Evolutionary conservation across 495 filamentous ascomycete genomes (phyloP).

Genomic region (Oleoguttula mirabilis): DNA sequence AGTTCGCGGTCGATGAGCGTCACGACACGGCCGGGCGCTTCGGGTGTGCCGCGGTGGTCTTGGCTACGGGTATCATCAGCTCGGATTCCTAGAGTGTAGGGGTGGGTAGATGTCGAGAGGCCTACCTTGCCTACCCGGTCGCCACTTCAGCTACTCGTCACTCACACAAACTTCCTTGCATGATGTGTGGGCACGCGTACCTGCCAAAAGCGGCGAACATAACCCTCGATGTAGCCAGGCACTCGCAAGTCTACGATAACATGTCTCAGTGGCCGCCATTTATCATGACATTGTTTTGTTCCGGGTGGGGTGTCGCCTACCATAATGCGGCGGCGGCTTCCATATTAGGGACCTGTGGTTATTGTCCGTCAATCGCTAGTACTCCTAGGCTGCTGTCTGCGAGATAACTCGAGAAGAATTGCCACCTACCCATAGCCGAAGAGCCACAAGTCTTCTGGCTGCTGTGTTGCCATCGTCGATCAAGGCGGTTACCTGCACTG

Average conservation of each 20-base stretch:
- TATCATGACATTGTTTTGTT: background rate
- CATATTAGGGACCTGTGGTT: slow-evolving; percentile 75
- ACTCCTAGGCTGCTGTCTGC: background rate
- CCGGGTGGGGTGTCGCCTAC: slow-evolving; percentile 37
- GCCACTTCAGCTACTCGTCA: slow-evolving; percentile 22
- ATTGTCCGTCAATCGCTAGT: no score
- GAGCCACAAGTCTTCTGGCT: slow-evolving; percentile 19
- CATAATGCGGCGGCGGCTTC: slow-evolving; percentile 94
- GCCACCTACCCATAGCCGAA: slow-evolving; percentile 23
- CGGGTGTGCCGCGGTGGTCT: slow-evolving; percentile 88
- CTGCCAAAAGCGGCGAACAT: slow-evolving; percentile 97
- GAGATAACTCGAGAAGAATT: background rate
- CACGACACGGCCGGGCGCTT: slow-evolving; percentile 78
- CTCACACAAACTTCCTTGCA: no score
- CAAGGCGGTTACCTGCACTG: no score
- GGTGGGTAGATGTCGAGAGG: slow-evolving; percentile 5
- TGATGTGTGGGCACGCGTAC: slow-evolving; percentile 34
- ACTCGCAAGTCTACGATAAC: slow-evolving; percentile 55
- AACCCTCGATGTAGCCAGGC: slow-evolving; percentile 85
- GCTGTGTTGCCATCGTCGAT: no score
- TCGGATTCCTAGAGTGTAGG: no score
- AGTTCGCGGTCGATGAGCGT: slow-evolving; percentile 74
- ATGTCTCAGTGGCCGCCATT: background rate
- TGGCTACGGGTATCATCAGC: slow-evolving; percentile 44
- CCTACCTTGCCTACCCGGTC: slow-evolving; percentile 43